Percentiles rank a stretch among this genome's conserved stretches.
Conservation (phyloP, 257 asterid species). For the Leptodermis oblonga region DNA sequence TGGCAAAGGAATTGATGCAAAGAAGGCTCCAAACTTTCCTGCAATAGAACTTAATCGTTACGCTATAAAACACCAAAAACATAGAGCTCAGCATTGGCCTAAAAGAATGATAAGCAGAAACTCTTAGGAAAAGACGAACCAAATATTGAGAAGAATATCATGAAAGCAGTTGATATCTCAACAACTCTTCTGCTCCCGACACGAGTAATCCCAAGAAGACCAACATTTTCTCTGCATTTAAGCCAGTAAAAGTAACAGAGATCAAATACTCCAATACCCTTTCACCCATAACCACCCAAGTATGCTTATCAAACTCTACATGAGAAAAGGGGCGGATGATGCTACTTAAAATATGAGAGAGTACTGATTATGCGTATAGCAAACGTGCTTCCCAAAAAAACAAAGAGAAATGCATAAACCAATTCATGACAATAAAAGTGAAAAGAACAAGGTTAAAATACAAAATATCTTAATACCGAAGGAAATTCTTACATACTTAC, state of each 20-base stretch:
- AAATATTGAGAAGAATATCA: constrained; percentile 95
- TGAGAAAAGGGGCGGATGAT: background rate
- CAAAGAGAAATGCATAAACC: background rate
- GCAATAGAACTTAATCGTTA: constrained; percentile 22
- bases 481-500: too few relatives aligned
- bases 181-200: constrained; percentile 99
- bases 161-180: constrained; percentile 86
- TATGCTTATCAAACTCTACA: background rate
- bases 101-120: background rate
- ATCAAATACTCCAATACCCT: too few relatives aligned
- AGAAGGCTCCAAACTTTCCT: constrained; percentile 98
- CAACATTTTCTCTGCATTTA: constrained; percentile 83
- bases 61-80: background rate
- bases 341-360: background rate
- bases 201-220: constrained; percentile 94
- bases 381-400: background rate
- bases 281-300: background rate
- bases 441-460: background rate
- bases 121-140: constrained; percentile 38
- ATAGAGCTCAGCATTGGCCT: background rate
- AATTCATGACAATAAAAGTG: background rate
- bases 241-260: background rate
- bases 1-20: constrained; percentile 90
- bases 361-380: background rate
- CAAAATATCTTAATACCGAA: too few relatives aligned